phyloP scores from a whole-genome alignment of 257 asterid genomes.

The Gentiana dahurica region DNA sequence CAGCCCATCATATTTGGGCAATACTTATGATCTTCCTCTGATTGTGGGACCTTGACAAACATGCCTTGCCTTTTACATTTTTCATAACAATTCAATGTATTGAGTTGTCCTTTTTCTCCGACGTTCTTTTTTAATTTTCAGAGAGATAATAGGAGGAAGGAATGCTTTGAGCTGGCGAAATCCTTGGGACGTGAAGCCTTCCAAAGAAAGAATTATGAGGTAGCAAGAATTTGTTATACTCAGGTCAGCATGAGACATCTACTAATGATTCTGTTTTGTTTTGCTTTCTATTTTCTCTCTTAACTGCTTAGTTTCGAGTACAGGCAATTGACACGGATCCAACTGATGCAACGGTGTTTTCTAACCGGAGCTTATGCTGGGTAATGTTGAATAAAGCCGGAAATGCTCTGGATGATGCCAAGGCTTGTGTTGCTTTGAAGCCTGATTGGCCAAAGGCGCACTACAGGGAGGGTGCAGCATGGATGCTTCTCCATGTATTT shows the following conservation, averaged over 20 bases:
- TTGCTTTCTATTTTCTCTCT: too few relatives aligned
- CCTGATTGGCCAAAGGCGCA: conserved; percentile 13
- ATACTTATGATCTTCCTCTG: too few relatives aligned
- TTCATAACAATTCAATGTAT: too few relatives aligned
- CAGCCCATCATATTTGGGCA: too few relatives aligned
- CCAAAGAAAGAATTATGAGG: conserved; percentile 3
- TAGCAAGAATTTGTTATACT: conserved; percentile 21
- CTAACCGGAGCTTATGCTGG: conserved; percentile 10
- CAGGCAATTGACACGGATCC: conserved; percentile 8
- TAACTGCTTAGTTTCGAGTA: too few relatives aligned
- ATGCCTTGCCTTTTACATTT: too few relatives aligned
- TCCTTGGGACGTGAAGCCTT: conserved; percentile 11
- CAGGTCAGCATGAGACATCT: conserved; percentile 8
- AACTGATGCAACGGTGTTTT: conserved; percentile 6
- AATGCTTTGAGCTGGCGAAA: background rate
- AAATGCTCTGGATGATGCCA: conserved; percentile 5
- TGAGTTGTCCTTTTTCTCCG: too few relatives aligned
- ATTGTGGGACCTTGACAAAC: too few relatives aligned
- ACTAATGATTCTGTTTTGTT: too few relatives aligned
- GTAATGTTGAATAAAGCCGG: background rate
- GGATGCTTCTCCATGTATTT: conserved; percentile 4
- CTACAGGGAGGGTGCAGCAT: conserved; percentile 11
- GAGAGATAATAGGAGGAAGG: conserved; percentile 4
- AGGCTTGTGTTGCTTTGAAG: background rate
- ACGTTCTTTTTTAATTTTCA: background rate